These are phyloP conservation scores for Microthyrium microscopicum DNA, from an alignment of 2,329 filamentous ascomycete species.

Conservation along the genomic window DNA sequence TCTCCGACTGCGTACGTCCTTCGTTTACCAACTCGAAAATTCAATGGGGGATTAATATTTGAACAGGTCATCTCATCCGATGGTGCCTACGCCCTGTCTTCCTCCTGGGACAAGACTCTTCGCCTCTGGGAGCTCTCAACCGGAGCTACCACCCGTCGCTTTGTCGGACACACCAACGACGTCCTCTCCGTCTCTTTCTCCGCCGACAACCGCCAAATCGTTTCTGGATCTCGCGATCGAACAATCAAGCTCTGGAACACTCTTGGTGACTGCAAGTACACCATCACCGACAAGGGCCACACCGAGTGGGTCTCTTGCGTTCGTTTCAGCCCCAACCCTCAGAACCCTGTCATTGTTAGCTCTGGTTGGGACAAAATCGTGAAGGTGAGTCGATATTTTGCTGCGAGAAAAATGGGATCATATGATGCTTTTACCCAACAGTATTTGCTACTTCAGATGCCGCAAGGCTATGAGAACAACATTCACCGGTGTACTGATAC, in stretches of 20 bases:
- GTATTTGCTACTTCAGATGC: constrained; percentile 99
- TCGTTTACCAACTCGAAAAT: constrained; percentile 7
- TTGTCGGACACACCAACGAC: constrained; percentile 98
- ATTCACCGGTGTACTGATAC: constrained; percentile 75
- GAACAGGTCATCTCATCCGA: constrained; percentile 93
- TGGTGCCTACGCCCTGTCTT: constrained; percentile 95
- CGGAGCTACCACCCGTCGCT: constrained; percentile 91
- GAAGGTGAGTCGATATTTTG: constrained; percentile 57
- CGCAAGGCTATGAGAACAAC: constrained; percentile 91
- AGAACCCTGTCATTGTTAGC: constrained; percentile 99
- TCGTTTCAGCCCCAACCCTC: constrained; percentile 98
- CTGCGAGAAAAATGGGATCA: constrained; percentile 22
- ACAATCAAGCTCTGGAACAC: constrained; percentile 99
- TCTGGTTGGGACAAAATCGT: constrained; percentile 99
- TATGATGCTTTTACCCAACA: constrained; percentile 83
- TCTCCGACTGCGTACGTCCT: constrained; percentile 93
- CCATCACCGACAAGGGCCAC: constrained; percentile 99
- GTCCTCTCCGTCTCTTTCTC: constrained; percentile 99
- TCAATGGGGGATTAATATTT: constrained; percentile 11
- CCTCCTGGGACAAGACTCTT: constrained; percentile 99
- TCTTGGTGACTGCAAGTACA: constrained; percentile 99
- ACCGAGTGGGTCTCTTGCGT: constrained; percentile 99
- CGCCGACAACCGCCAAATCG: constrained; percentile 99
- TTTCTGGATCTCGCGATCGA: constrained; percentile 94
- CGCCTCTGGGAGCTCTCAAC: constrained; percentile 98